A percentile compares a stretch with the other conserved stretches of the same genome.
Evolutionary conservation across 768 basidiomycete species (phyloP).

Genomic region (Phanerochaete carnosa): DNA sequence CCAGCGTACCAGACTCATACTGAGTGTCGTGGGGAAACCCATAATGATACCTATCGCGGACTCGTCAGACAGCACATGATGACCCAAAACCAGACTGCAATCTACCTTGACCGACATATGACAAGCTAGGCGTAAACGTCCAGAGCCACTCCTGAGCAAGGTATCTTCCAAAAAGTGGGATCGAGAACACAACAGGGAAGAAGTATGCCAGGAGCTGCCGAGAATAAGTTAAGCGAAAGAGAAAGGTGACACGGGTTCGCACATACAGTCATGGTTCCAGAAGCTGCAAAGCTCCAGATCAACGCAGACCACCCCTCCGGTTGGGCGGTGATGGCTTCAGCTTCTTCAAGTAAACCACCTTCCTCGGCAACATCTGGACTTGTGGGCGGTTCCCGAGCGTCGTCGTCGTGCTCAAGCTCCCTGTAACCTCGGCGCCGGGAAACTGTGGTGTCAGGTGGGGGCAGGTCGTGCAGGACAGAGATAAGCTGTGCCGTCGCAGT

Average conservation of each 20-base stretch:
- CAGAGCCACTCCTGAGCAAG: slow-evolving; percentile 89
- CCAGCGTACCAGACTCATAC: slow-evolving; percentile 78
- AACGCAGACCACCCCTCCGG: slow-evolving; percentile 75
- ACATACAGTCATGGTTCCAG: slow-evolving; percentile 69
- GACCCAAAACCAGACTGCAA: not conserved
- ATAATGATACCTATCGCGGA: slow-evolving; percentile 85
- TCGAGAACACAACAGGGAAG: slow-evolving; percentile 82
- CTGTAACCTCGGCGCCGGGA: slow-evolving; percentile 58
- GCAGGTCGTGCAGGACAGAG: slow-evolving; percentile 79
- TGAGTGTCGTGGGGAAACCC: slow-evolving; percentile 92
- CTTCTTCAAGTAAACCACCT: not conserved
- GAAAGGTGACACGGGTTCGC: not conserved
- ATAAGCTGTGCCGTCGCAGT: slow-evolving; percentile 96
- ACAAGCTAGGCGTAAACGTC: slow-evolving; percentile 89
- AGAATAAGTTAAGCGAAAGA: not conserved
- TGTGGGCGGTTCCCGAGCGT: slow-evolving; percentile 18
- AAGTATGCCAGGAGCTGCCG: slow-evolving; percentile 79
- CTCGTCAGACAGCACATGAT: slow-evolving; percentile 2
- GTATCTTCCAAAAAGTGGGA: slow-evolving; percentile 82
- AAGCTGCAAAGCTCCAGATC: slow-evolving; percentile 72
- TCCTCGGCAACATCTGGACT: not conserved
- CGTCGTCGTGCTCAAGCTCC: slow-evolving; percentile 33
- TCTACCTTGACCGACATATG: slow-evolving; percentile 88
- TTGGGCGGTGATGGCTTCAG: slow-evolving; percentile 20
- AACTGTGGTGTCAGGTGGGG: slow-evolving; percentile 59